These are phyloP conservation scores for Penicillium salamii DNA, from an alignment of 495 filamentous ascomycete species.

Conservation along the genomic window DNA sequence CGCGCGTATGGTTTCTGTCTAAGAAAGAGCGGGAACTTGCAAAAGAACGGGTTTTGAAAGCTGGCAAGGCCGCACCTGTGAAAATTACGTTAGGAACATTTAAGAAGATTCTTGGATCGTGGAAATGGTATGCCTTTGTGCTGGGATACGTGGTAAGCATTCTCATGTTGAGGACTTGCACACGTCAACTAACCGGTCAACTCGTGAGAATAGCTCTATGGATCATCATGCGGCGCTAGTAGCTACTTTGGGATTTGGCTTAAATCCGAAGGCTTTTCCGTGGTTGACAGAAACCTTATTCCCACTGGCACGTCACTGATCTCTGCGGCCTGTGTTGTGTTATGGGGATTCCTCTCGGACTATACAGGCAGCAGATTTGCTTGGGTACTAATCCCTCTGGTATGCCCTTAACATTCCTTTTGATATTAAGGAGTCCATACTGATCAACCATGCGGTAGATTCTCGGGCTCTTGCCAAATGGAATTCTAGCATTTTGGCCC, in stretches of 20 bases:
- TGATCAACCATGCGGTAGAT: neutral
- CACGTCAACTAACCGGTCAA: neutral
- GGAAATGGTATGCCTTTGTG: slow-evolving; percentile 22
- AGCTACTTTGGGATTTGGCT: slow-evolving; percentile 23
- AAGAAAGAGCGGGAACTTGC: slow-evolving; percentile 21
- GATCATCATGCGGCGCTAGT: slow-evolving; percentile 14
- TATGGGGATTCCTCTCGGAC: slow-evolving; percentile 21
- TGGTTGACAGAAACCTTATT: slow-evolving; percentile 19
- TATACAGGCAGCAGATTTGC: slow-evolving; percentile 17
- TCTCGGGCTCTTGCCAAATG: slow-evolving; percentile 27
- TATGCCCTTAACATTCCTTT: no score
- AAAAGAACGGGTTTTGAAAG: slow-evolving; percentile 16
- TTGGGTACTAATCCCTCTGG: slow-evolving; percentile 14
- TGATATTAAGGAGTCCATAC: no score
- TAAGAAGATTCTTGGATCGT: slow-evolving; percentile 11
- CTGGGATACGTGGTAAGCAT: slow-evolving; percentile 16
- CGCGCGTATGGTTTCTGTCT: slow-evolving; percentile 18
- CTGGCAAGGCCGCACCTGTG: slow-evolving; percentile 29
- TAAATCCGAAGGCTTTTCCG: slow-evolving; percentile 18
- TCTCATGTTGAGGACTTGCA: no score
- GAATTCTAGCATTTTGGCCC: slow-evolving; percentile 24
- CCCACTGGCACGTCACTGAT: slow-evolving; percentile 13
- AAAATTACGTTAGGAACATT: slow-evolving; percentile 20
- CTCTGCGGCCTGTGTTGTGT: slow-evolving; percentile 10
- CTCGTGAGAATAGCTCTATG: slow-evolving; percentile 16